phyloP scores from a whole-genome alignment of 768 basidiomycete genomes.

The Antrodiella citrinella region DNA sequence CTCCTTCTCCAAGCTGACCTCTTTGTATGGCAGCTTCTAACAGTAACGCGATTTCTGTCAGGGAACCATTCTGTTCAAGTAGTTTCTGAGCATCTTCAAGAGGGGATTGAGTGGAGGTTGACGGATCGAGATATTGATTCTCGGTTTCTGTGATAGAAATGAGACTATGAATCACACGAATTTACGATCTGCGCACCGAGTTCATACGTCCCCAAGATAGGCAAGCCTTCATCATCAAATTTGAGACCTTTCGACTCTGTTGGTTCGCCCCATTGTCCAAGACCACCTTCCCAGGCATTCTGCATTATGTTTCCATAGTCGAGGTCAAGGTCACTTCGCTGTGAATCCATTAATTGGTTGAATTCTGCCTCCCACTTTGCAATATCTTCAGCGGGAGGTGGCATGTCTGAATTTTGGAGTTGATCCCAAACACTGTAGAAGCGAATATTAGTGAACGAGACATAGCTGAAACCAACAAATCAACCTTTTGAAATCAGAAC shows the following conservation, averaged over 20 bases:
- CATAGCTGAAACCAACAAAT: not conserved
- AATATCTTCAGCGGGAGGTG: constrained; percentile 54
- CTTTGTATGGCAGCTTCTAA: constrained; percentile 87
- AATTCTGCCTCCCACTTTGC: constrained; percentile 82
- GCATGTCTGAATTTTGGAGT: constrained; percentile 47
- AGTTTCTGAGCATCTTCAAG: constrained; percentile 71
- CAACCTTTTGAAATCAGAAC: constrained; percentile 46
- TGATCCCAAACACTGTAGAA: constrained; percentile 51
- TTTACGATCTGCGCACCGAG: constrained; percentile 72
- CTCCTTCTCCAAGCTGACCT: constrained; percentile 71
- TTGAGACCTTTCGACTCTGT: constrained; percentile 28
- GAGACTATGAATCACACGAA: constrained; percentile 4
- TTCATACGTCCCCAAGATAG: constrained; percentile 58
- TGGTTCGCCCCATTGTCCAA: constrained; percentile 32
- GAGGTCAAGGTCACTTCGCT: constrained; percentile 52
- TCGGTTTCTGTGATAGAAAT: constrained; percentile 43
- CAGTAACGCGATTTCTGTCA: constrained; percentile 80
- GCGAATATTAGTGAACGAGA: constrained; percentile 5
- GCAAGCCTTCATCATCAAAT: constrained; percentile 70
- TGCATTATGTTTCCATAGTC: constrained; percentile 58
- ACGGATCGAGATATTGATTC: constrained; percentile 61
- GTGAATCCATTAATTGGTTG: constrained; percentile 63
- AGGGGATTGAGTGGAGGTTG: constrained; percentile 37
- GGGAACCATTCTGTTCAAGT: constrained; percentile 71
- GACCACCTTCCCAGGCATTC: constrained; percentile 52